Percentiles rank a stretch among this genome's conserved stretches.
phyloP scores from a whole-genome alignment of 148 eudicot species.

The Vaccinium darrowii region DNA sequence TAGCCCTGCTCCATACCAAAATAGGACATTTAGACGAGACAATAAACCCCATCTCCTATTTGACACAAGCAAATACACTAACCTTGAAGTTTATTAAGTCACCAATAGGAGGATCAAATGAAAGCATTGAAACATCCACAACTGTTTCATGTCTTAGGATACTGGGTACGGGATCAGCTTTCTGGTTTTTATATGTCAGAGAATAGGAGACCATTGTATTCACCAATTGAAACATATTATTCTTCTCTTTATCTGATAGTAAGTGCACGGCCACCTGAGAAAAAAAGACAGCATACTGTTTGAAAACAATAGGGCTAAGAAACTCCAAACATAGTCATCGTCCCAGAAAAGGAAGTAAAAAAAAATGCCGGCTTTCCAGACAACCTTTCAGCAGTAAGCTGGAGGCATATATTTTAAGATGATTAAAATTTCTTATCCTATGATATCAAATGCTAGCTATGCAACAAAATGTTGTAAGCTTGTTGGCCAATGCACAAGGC shows the following conservation, averaged over 20 bases:
- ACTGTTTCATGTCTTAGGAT: constrained; percentile 39
- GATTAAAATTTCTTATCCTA: neutral
- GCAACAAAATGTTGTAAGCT: neutral
- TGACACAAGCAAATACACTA: constrained; percentile 18
- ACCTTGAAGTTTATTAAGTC: constrained; percentile 73
- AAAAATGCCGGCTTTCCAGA: neutral
- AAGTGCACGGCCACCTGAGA: constrained; percentile 83
- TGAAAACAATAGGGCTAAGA: neutral
- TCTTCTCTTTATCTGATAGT: constrained; percentile 74
- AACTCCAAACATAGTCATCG: neutral
- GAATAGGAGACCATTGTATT: constrained; percentile 78
- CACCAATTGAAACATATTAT: constrained; percentile 59
- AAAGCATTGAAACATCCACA: constrained; percentile 50
- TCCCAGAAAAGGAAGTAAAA: neutral
- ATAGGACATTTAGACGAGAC: constrained; percentile 11
- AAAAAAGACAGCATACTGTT: constrained; percentile 15
- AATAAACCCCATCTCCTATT: constrained; percentile 9
- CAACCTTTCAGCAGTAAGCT: neutral
- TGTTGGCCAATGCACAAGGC: too few relatives aligned
- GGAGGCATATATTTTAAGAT: too few relatives aligned
- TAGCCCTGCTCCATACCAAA: constrained; percentile 54
- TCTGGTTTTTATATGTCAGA: constrained; percentile 62
- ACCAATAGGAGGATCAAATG: constrained; percentile 78
- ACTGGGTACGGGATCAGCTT: constrained; percentile 44
- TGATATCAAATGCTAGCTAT: neutral